Conservation (phyloP, 2,329 filamentous ascomycete genomes). For the Tolypocladium guangdongense region DNA sequence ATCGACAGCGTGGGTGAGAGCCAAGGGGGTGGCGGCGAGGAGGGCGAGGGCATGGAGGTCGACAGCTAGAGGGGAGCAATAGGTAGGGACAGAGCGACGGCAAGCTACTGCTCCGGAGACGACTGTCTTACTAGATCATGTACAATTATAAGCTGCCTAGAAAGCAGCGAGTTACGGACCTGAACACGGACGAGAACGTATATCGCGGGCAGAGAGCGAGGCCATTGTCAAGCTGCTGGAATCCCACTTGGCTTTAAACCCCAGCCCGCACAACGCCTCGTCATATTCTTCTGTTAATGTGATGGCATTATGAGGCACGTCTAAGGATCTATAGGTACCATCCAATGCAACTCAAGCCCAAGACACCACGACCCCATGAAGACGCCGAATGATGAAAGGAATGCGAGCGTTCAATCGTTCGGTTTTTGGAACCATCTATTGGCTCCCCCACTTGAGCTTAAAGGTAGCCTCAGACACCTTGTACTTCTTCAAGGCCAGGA, state of each 20-base stretch:
- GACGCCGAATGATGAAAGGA: neutral
- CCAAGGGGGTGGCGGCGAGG: conserved; percentile 29
- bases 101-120: neutral
- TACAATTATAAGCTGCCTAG: conserved; percentile 20
- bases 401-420: no score
- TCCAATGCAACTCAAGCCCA: neutral
- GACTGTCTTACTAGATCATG: conserved; percentile 19
- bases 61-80: conserved; percentile 18
- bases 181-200: neutral
- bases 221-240: no score
- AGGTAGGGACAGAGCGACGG: neutral
- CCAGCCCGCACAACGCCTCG: no score
- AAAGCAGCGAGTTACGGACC: neutral
- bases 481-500: conserved; percentile 62
- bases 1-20: conserved; percentile 61
- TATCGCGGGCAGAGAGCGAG: no score
- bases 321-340: neutral
- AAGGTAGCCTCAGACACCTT: conserved; percentile 63
- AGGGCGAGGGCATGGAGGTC: conserved; percentile 21
- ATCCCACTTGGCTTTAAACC: no score
- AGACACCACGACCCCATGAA: neutral
- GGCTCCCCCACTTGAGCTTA: conserved; percentile 69
- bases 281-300: no score
- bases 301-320: neutral
- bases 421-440: conserved; percentile 27